Base-by-base conservation (phyloP, 1,284 basidiomycete species). In the Sanghuangporus sanghuang region DNA sequence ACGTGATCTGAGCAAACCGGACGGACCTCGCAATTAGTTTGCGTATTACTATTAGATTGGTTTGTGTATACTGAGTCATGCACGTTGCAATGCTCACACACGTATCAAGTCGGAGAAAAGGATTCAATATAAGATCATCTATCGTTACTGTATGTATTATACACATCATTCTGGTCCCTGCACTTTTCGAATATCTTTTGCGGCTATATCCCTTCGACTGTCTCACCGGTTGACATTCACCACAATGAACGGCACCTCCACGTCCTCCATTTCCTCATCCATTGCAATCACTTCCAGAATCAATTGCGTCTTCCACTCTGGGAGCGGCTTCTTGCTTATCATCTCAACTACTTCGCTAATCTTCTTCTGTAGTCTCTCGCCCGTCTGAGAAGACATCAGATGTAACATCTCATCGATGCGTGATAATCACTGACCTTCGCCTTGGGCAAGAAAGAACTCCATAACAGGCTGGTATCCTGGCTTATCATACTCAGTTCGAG, bases 381-480 rank as follows among this genome's bases (percentile, higher is more conserved):
- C 86, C 69, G 89, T 91, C 93, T 95, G 71, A 44, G 63, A 32
- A 60, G 18, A 35, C 23, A 32, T 36, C 67, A 27, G 21, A 11
- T 35, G 12, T 23, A 58, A 38, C 16, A 56, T 50, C 23, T 42
- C 46, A 50, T 36, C 32, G 16, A 11, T 4, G 9, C 42, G 38
- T 38, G 36, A 48, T 38, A 44, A 61, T 53, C 21, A 72, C 80
- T 52, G 57, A 89, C 90, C 89, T 97, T 98, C 79, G 94, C 93
- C 78, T 90, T 91, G 58, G 88, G 89, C 62, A 93, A 85, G 74
- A 96, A 98, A 42, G 90, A 87, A 67, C 93, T 96, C 93, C 95
- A 99, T 42, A 99, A 81, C 96, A 99, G 97, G 70, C 94, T 96
- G 39, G 98, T 95, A 58, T 95, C 96, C 74, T 95, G 92, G 71